Conservation (phyloP, 352 stramenopile species). For the Phytophthora hibernalis region DNA sequence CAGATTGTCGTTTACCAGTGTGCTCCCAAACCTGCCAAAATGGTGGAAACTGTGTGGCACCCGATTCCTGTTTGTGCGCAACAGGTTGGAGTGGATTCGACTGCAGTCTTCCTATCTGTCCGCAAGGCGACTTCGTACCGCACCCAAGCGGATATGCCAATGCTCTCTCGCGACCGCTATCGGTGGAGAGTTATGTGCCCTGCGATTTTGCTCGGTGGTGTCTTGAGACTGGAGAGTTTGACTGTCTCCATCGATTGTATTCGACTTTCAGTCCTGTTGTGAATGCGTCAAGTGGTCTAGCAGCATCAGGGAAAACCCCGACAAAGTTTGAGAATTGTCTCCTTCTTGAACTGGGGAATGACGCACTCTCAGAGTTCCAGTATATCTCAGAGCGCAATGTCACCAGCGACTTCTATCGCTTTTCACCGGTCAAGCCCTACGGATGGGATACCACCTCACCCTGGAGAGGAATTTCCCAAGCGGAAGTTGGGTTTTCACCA, state of each 20-base stretch:
- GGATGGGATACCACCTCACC: slow-evolving; percentile 77
- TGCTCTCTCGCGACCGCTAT: slow-evolving; percentile 66
- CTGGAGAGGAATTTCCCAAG: slow-evolving; percentile 71
- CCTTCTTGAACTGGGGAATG: slow-evolving; percentile 87
- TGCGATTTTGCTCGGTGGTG: slow-evolving; percentile 94
- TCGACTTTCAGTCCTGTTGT: slow-evolving; percentile 46
- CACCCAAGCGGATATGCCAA: slow-evolving; percentile 74
- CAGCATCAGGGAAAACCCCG: slow-evolving; percentile 17
- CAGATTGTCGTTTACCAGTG: slow-evolving; percentile 93
- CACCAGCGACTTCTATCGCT: slow-evolving; percentile 82
- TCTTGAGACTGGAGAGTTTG: slow-evolving; percentile 92
- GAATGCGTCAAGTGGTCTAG: slow-evolving; percentile 44
- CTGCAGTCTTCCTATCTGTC: slow-evolving; percentile 92
- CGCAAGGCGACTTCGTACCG: slow-evolving; percentile 94
- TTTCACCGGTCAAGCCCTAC: slow-evolving; percentile 83
- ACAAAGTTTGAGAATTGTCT: slow-evolving; percentile 39
- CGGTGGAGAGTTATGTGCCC: slow-evolving; percentile 84
- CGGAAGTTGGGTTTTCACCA: slow-evolving; percentile 57
- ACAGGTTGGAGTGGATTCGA: slow-evolving; percentile 93
- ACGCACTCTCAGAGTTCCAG: slow-evolving; percentile 86
- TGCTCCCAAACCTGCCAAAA: slow-evolving; percentile 92
- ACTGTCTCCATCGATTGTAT: slow-evolving; percentile 81
- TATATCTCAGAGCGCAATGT: slow-evolving; percentile 88
- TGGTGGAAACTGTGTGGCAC: slow-evolving; percentile 91
- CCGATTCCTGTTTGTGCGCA: slow-evolving; percentile 95